Conservation (phyloP, 2,329 filamentous ascomycete species). For the Arthroderma sp. region DNA sequence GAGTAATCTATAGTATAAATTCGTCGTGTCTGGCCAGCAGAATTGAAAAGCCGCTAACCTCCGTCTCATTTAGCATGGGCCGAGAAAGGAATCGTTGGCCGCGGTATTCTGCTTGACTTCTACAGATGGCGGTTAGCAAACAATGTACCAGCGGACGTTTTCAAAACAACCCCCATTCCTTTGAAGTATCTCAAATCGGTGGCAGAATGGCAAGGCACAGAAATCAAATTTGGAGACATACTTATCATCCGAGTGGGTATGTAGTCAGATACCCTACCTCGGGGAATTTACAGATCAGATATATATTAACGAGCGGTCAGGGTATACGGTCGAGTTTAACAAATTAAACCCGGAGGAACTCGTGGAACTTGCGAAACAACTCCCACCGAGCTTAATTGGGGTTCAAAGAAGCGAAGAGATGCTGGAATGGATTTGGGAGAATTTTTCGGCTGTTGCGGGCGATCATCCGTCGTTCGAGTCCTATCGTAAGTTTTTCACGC, state of each 20-base stretch:
- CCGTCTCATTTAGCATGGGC: slow-evolving; percentile 6
- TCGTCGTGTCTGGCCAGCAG: not conserved
- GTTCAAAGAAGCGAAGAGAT: slow-evolving; percentile 40
- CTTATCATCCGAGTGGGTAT: slow-evolving; percentile 38
- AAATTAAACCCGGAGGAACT: slow-evolving; percentile 8
- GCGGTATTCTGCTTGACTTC: slow-evolving; percentile 44
- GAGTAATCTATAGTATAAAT: slow-evolving; percentile 21
- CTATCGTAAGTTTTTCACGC: slow-evolving; percentile 11
- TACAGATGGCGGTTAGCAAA: slow-evolving; percentile 34
- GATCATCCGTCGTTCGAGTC: slow-evolving; percentile 47
- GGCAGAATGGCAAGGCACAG: slow-evolving; percentile 33
- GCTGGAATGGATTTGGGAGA: slow-evolving; percentile 48
- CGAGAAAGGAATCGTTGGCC: slow-evolving; percentile 25
- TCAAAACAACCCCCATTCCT: slow-evolving; percentile 32
- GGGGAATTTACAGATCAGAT: not conserved
- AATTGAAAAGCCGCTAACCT: not conserved
- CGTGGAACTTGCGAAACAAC: slow-evolving; percentile 7
- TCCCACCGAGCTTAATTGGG: slow-evolving; percentile 33
- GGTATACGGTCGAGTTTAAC: slow-evolving; percentile 13
- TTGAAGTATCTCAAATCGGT: slow-evolving; percentile 29
- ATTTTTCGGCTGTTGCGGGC: slow-evolving; percentile 47
- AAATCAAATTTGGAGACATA: slow-evolving; percentile 42
- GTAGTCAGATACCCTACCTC: not conserved
- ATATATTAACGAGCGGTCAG: not conserved
- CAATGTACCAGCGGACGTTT: slow-evolving; percentile 30